Base-by-base conservation (phyloP, 73 alveolate species). In the Halteria grandinella region DNA sequence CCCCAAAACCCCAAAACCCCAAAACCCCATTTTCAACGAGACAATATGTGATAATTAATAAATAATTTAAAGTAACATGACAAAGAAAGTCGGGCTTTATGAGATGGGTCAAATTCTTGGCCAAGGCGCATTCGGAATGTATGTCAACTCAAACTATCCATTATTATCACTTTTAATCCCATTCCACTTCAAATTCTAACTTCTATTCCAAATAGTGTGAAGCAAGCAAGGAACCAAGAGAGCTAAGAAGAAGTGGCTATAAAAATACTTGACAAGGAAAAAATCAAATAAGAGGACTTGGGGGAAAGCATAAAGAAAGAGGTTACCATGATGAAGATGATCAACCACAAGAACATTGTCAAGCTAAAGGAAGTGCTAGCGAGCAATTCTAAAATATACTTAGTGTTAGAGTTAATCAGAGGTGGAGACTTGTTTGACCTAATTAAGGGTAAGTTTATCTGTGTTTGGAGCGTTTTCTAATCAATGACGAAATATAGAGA, bases 321-420 rank as follows among this genome's bases (percentile, higher is more conserved):
- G 69, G 85, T 73, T 12, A 73, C 71, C 18, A 34, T 73, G 75
- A 73, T 73, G 85, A 73, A 73, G 44, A 73, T 73, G 85, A 73
- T 73, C 41, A 5, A 73, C 34, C 85, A 73, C 55, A 40, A 40
- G 25, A 73, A 73, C 55, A 53, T 73, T 4, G 85, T 73, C 3
- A 53, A 53, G 40, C 66, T 73, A 15, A 73, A 48, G 25, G 85
- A 73, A 31, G 85, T 73, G 12, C 64, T 73, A 36, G 85, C 85
- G 23, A 48, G 74, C 39, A 73, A 73, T 18, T 73, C 85, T 12
- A 73, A 73, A 47, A 73, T 73, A 29, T 73, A 73, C 28, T 31
- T 73, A 34, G 85, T 73, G 27, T 18, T 73, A 1, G 85, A 73
- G 51, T 25, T 73, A 15, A 73, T 73, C 31, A 73, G 33, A 53